A percentile compares a stretch with the other conserved stretches of the same genome.
These are phyloP conservation scores for Alternaria angustiovoidea DNA, from an alignment of 2,329 filamentous ascomycete species.

Conservation along the genomic window DNA sequence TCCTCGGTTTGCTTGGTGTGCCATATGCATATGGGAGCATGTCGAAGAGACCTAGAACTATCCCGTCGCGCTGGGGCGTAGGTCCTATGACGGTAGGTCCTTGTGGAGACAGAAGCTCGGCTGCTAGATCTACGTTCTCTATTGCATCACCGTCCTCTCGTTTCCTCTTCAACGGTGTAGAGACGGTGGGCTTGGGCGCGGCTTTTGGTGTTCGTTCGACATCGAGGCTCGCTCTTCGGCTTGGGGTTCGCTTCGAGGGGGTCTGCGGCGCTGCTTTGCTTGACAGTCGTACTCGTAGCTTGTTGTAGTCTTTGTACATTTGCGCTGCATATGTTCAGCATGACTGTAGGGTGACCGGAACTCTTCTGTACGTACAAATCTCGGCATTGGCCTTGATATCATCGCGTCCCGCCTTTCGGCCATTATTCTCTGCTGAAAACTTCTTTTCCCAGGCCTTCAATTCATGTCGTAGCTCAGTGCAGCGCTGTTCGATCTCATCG, in stretches of 20 bases:
- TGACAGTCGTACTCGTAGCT: slow-evolving; percentile 57
- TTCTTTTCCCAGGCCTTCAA: slow-evolving; percentile 78
- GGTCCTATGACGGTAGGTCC: slow-evolving; percentile 66
- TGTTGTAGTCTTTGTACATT: slow-evolving; percentile 82
- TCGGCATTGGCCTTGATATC: slow-evolving; percentile 77
- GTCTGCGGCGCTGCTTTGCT: slow-evolving; percentile 41
- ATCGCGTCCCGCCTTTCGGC: slow-evolving; percentile 74
- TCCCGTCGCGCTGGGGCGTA: slow-evolving; percentile 81
- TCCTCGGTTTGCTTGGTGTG: slow-evolving; percentile 50
- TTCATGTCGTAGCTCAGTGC: slow-evolving; percentile 81
- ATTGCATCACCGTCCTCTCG: slow-evolving; percentile 27
- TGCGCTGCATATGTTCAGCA: slow-evolving; percentile 58
- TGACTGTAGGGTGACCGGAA: background rate
- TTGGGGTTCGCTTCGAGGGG: slow-evolving; percentile 41
- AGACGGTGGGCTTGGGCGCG: slow-evolving; percentile 22
- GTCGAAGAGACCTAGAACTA: slow-evolving; percentile 80
- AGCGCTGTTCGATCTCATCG: slow-evolving; percentile 65
- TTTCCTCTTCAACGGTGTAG: slow-evolving; percentile 46
- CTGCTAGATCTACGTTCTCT: slow-evolving; percentile 22
- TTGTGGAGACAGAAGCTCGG: slow-evolving; percentile 40
- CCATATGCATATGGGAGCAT: slow-evolving; percentile 66
- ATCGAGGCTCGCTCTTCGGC: slow-evolving; percentile 30
- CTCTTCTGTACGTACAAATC: slow-evolving; percentile 65
- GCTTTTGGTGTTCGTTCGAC: slow-evolving; percentile 39
- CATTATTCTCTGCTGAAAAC: slow-evolving; percentile 69